Conservation (phyloP, 352 stramenopile species). For the Phytophthora macrochlamydospora region DNA sequence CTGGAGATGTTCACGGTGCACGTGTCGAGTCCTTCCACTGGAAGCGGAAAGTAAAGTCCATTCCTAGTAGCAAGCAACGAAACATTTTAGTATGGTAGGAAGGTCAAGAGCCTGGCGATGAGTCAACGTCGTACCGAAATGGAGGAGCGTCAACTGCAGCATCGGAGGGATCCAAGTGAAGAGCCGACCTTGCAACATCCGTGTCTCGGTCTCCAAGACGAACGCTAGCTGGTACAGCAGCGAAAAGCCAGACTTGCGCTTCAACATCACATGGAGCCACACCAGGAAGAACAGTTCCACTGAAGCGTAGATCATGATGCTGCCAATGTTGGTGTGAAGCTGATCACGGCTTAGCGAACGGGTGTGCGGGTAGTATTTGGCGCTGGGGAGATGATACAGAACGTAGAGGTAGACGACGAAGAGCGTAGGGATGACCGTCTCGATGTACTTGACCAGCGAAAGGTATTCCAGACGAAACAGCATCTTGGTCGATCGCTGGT, state of each 20-base stretch:
- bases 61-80: not conserved
- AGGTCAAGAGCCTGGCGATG: not conserved
- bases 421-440: conserved; percentile 16
- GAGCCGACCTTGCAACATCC: conserved; percentile 15
- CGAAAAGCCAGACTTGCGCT: conserved; percentile 15
- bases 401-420: conserved; percentile 14
- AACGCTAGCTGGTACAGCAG: conserved; percentile 29
- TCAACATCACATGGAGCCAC: conserved; percentile 7
- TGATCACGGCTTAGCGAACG: not conserved
- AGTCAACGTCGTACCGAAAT: conserved; percentile 14
- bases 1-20: too few relatives aligned
- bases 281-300: not conserved
- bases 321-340: not conserved
- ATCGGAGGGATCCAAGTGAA: conserved; percentile 22
- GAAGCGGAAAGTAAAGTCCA: not conserved
- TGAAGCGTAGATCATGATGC: conserved; percentile 3
- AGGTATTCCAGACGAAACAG: conserved; percentile 24
- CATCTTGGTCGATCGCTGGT: not conserved
- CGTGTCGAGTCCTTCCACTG: not conserved
- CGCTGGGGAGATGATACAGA: conserved; percentile 17
- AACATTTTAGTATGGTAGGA: not conserved
- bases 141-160: conserved; percentile 22
- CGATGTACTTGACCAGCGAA: conserved; percentile 21
- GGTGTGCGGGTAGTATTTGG: conserved; percentile 17
- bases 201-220: conserved; percentile 28